Evolutionary conservation across 1,284 basidiomycete genomes (phyloP), one percentile per base, ranked within the genome.

Genomic region (Phylloporus gajari): DNA sequence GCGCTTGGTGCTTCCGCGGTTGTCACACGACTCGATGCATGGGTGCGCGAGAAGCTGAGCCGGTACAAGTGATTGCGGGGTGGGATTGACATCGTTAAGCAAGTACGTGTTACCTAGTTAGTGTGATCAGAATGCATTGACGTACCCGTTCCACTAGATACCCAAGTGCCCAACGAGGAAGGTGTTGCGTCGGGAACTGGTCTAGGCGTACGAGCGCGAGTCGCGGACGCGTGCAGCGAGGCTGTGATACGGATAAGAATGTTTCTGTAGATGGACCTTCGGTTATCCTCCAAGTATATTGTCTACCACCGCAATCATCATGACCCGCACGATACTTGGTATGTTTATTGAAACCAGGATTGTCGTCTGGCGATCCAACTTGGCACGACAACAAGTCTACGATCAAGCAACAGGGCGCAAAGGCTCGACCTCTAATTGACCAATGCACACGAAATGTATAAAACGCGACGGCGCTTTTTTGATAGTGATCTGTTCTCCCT

Each of bases 161-260:
- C 93, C 93, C 8, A 94, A 94, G 77, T 88, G 86, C 3, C 90
- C 91, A 0, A 93, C 91, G 4, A 92, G 93, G 12, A 94, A 94
- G 82, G 88, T 88, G 0, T 78, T 93, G 68, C 84, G 91, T 21
- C 84, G 91, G 32, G 83, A 87, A 4, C 79, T 93, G 73, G 88
- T 90, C 66, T 90, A 91, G 15, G 82, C 83, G 56, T 88, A 91
- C 76, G 91, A 92, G 76, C 77, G 82, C 48, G 65, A 58, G 25
- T 44, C 48, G 11, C 74, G 72, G 25, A 64, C 68, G 38, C 74
- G 73, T 21, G 62, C 60, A 2, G 73, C 81, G 19, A 74, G 73
- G 64, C 46, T 81, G 13, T 81, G 73, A 70, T 23, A 23, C 23
- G 25, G 60, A 27, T 27, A 44, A 19, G 25, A 60, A 13, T 21